phyloP scores from a whole-genome alignment of 352 stramenopile species.

The Stephanocyclus meneghinianus region DNA sequence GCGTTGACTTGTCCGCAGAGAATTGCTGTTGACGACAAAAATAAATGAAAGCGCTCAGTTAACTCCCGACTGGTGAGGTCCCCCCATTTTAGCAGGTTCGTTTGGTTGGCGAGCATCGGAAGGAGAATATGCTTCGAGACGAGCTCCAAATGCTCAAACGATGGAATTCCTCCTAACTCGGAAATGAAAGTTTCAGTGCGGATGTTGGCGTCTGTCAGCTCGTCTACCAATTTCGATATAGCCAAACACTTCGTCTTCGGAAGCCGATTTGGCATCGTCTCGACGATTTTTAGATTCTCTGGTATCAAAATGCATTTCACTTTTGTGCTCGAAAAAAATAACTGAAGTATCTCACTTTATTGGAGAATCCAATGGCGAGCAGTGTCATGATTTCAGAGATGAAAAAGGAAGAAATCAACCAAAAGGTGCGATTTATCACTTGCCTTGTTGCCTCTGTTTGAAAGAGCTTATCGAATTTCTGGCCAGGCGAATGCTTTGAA shows the following conservation, averaged over 20 bases:
- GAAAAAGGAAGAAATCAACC: background rate
- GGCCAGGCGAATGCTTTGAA: constrained; percentile 57
- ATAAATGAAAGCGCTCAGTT: constrained; percentile 95
- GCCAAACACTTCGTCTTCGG: constrained; percentile 88
- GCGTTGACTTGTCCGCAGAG: constrained; percentile 95
- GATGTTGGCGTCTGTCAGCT: constrained; percentile 71
- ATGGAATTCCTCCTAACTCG: constrained; percentile 88
- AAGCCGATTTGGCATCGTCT: constrained; percentile 87
- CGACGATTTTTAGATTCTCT: constrained; percentile 85
- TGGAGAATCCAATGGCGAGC: background rate
- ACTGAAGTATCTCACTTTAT: constrained; percentile 79
- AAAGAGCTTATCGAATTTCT: constrained; percentile 85
- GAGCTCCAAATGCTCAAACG: constrained; percentile 93
- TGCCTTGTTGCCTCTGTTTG: constrained; percentile 74
- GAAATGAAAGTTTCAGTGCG: constrained; percentile 86
- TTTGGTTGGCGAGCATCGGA: constrained; percentile 92
- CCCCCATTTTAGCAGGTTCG: constrained; percentile 94
- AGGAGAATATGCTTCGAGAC: constrained; percentile 93
- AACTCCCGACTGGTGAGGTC: constrained; percentile 95
- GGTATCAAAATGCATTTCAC: constrained; percentile 88
- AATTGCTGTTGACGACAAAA: constrained; percentile 94
- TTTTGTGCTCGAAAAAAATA: constrained; percentile 88
- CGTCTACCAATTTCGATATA: constrained; percentile 88
- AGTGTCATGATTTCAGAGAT: constrained; percentile 1
- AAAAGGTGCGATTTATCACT: constrained; percentile 1